Evolutionary conservation across 2,329 filamentous ascomycete genomes (phyloP), one percentile per base, ranked within the genome.

Genomic region (Decorospora gaudefroyi): DNA sequence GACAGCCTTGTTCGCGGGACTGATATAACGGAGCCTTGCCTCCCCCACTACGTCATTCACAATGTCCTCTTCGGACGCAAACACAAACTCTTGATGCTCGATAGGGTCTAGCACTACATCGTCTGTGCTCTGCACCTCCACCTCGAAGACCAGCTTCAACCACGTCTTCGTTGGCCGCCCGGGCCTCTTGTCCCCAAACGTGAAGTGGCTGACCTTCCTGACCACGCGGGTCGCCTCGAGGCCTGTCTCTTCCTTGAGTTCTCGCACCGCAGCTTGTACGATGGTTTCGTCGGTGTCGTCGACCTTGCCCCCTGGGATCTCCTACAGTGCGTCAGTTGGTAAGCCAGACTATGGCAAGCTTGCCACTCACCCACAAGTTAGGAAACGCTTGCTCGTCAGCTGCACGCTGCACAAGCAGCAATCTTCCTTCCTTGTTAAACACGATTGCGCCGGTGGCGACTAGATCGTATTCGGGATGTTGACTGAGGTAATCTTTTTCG

Each of bases 231-330:
- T 72, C 2, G 77, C 73, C 29, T 64, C 65, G 15, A 81, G 61
- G 0, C 78, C 78, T 0, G 74, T 74, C 54, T 81, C 78, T 57
- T 82, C 78, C 28, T 72, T 70, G 8, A 79, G 61, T 51, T 81
- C 78, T 6, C 78, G 71, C 7, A 69, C 77, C 2, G 75, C 73
- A 1, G 72, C 73, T 36, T 77, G 73, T 1, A 81, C 59, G 22
- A 82, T 65, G 0, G 73, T 78, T 10, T 65, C 56, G 45, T 81
- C 78, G 0, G 61, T 62, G 8, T 64, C 55, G 25, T 81, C 78
- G 18, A 70, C 68, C 9, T 72, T 72, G 2, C 79, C 79, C 5
- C 78, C 78, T 3, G 79, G 78, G 1, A 76, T 68, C 51, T 82
- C 79, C 78, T 78, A 21, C 8, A 23, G 28, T 3, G 8, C 30